phyloP scores from a whole-genome alignment of 2,329 filamentous ascomycete genomes.

The Aspergillus bombycis region DNA sequence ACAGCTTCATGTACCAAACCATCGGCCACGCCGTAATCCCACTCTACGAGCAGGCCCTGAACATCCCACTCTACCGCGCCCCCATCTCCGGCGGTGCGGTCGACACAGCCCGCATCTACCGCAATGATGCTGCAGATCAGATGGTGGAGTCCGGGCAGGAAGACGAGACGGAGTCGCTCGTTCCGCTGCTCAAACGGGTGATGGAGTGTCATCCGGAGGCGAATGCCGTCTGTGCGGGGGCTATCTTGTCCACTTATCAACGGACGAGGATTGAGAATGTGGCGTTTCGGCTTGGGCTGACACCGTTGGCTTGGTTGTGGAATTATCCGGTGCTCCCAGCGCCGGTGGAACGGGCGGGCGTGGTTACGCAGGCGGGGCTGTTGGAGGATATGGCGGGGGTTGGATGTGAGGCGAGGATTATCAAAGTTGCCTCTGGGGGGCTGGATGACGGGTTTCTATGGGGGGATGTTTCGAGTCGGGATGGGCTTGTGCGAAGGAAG shows the following conservation, averaged over 20 bases:
- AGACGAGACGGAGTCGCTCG: conserved; percentile 88
- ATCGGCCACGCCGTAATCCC: conserved; percentile 87
- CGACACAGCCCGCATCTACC: conserved; percentile 73
- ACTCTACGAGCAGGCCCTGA: conserved; percentile 77
- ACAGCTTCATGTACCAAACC: conserved; percentile 99
- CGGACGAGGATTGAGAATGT: conserved; percentile 94
- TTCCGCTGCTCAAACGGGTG: conserved; percentile 72
- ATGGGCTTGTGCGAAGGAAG: conserved; percentile 49
- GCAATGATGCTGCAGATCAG: conserved; percentile 27
- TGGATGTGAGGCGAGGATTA: conserved; percentile 82
- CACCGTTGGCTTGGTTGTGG: conserved; percentile 87
- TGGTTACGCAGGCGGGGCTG: conserved; percentile 50
- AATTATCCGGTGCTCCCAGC: conserved; percentile 77
- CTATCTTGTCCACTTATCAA: conserved; percentile 94
- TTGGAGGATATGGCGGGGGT: conserved; percentile 79
- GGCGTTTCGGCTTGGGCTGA: conserved; percentile 78
- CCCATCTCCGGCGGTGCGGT: conserved; percentile 73
- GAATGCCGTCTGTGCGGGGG: conserved; percentile 86
- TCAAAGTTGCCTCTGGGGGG: conserved; percentile 92
- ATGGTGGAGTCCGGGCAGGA: conserved; percentile 22
- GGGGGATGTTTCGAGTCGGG: conserved; percentile 67
- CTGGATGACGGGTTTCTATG: conserved; percentile 80
- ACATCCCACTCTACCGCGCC: conserved; percentile 80
- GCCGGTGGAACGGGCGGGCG: conserved; percentile 32
- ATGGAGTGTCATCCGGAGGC: conserved; percentile 72